Percentiles rank a stretch among this genome's conserved stretches.
phyloP scores from a whole-genome alignment of 129 eudicot species.

The Flaveria linearis region DNA sequence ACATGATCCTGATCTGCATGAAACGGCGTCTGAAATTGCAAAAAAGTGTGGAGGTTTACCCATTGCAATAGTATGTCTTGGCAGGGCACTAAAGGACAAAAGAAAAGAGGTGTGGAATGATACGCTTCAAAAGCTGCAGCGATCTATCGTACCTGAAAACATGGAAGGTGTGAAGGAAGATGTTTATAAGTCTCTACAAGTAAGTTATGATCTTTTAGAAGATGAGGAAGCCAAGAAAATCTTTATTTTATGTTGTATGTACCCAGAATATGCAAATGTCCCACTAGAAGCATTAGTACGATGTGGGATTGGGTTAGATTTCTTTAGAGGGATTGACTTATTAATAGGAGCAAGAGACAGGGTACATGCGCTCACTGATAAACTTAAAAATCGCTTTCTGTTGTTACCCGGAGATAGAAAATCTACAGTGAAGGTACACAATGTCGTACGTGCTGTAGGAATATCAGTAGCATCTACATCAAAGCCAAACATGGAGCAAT shows the following conservation, averaged over 20 bases:
- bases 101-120: slow-evolving; percentile 34
- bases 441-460: slow-evolving; percentile 43
- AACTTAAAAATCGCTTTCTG: slow-evolving; percentile 34
- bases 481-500: slow-evolving; percentile 16
- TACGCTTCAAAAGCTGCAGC: slow-evolving; percentile 30
- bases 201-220: slow-evolving; percentile 44
- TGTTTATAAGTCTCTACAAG: slow-evolving; percentile 39
- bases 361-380: slow-evolving; percentile 31
- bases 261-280: slow-evolving; percentile 46
- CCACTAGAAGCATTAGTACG: slow-evolving; percentile 43
- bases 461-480: slow-evolving; percentile 37
- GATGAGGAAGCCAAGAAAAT: slow-evolving; percentile 35
- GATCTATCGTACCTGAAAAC: slow-evolving; percentile 27
- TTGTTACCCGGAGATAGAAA: slow-evolving; percentile 34
- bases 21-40: slow-evolving; percentile 34
- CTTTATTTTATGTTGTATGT: slow-evolving; percentile 40
- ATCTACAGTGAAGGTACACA: slow-evolving; percentile 43
- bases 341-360: slow-evolving; percentile 33
- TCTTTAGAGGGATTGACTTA: slow-evolving; percentile 22
- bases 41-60: slow-evolving; percentile 48
- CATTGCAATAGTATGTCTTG: slow-evolving; percentile 42
- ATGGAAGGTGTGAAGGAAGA: slow-evolving; percentile 36
- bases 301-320: slow-evolving; percentile 34
- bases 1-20: slow-evolving; percentile 26
- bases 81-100: slow-evolving; percentile 39